Conservation (phyloP, 345 rosid species). For the Rhodamnia argentea region DNA sequence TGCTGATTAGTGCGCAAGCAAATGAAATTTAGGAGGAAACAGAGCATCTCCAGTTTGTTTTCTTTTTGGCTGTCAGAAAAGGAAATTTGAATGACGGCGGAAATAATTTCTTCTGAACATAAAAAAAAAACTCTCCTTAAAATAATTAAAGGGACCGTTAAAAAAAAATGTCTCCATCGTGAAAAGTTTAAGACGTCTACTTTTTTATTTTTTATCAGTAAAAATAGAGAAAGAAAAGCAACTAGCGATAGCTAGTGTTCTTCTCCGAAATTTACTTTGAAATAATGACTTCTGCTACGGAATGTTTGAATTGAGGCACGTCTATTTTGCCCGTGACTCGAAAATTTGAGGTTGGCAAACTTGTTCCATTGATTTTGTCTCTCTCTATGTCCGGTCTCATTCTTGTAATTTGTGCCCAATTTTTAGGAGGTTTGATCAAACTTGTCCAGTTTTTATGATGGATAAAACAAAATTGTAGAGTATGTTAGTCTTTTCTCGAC, state of each 20-base stretch:
- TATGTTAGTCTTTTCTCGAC: background rate
- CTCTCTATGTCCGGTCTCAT: background rate
- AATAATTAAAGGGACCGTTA: background rate
- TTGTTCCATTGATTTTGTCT: background rate
- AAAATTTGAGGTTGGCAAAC: background rate
- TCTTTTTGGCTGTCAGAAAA: background rate
- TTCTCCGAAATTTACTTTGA: fast-evolving
- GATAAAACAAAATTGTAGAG: background rate
- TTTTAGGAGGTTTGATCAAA: background rate
- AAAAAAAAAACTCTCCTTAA: too few species aligned
- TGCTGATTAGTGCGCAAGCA: background rate
- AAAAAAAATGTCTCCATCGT: background rate
- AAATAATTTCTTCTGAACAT: too few species aligned
- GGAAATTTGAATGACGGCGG: background rate
- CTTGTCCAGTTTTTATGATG: background rate
- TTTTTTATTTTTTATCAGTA: background rate
- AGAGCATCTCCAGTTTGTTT: background rate
- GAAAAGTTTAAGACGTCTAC: too few species aligned
- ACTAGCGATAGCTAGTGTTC: fast-evolving
- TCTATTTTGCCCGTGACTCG: background rate
- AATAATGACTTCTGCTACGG: background rate
- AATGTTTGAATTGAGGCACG: background rate
- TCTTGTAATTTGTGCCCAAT: background rate
- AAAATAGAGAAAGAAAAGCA: background rate
- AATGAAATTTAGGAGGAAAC: background rate